Base-by-base conservation (phyloP, 2,329 filamentous ascomycete genomes). In the Elsinoe perseae region DNA sequence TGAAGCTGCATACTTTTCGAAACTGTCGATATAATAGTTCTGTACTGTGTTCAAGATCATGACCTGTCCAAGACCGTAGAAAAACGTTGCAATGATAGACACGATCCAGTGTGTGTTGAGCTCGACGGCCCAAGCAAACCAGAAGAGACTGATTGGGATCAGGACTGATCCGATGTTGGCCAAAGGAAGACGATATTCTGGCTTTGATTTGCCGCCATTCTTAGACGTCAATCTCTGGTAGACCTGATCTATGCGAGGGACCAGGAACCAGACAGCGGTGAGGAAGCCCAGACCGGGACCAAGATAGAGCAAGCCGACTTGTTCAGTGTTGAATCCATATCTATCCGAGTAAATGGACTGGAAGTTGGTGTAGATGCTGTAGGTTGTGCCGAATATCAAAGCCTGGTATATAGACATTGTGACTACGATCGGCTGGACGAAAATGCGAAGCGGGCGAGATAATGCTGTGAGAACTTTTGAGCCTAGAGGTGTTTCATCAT, bases 1-100 rank as follows among this genome's bases (percentile, higher is more conserved):
- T 32, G 69, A 72, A 5, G 76, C 76, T 4, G 76, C 76, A 58
- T 76, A 77, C 62, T 71, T 70, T 57, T 77, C 75, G 56, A 78
- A 78, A 20, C 71, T 70, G 61, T 79, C 76, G 46, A 79, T 78
- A 62, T 78, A 79, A 63, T 79, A 79, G 54, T 80, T 80, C 54
- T 80, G 77, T 14, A 76, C 76, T 10, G 70, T 71, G 56, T 79
- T 80, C 55, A 80, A 65, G 27, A 79, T 77, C 61, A 77, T 73
- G 9, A 80, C 75, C 56, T 79, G 77, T 2, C 77, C 76, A 16
- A 79, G 69, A 25, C 76, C 77, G 60, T 77, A 78, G 64, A 75
- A 75, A 60, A 72, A 76, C 0, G 73, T 76, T 2, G 70, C 65
- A 0, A 69, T 62, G 30, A 76, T 71, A 4, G 70, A 67, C 1